Evolutionary conservation across 306 rosid species (phyloP).

Genomic region (Quillaja saponaria): DNA sequence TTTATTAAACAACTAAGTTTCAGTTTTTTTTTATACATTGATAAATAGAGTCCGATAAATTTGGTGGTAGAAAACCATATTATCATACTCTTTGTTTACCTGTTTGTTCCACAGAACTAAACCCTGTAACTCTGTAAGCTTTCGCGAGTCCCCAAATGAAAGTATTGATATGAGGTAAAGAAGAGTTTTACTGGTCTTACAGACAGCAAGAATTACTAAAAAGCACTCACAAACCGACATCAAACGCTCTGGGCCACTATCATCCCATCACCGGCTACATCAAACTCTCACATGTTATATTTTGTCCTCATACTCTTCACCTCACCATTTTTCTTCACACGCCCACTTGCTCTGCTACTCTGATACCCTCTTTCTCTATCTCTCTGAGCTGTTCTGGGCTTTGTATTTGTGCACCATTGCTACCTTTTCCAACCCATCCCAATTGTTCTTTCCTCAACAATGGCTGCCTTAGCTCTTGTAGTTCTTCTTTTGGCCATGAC

Average conservation of each 20-base stretch:
- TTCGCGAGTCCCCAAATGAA: too few species aligned
- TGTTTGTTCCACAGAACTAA: too few species aligned
- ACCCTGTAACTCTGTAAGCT: too few species aligned
- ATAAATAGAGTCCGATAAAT: too few species aligned
- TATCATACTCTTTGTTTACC: too few species aligned
- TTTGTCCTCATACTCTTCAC: conserved; percentile 30
- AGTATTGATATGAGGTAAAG: conserved; percentile 36
- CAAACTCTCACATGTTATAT: conserved; percentile 19
- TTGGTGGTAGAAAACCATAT: too few species aligned
- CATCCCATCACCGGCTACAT: conserved; percentile 33
- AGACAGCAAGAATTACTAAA: conserved; percentile 24
- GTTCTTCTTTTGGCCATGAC: conserved; percentile 64
- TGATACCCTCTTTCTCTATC: conserved; percentile 22
- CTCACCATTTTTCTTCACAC: conserved; percentile 27
- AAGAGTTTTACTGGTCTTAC: neutral
- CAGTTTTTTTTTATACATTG: too few species aligned
- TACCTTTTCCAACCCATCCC: conserved; percentile 6
- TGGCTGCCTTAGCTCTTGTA: conserved; percentile 54
- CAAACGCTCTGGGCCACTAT: conserved; percentile 24
- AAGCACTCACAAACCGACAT: conserved; percentile 44
- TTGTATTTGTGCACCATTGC: conserved; percentile 9
- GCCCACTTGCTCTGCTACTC: conserved; percentile 20
- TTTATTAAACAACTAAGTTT: too few species aligned
- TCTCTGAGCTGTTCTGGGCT: conserved; percentile 14
- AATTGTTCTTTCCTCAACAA: conserved; percentile 25